Evolutionary conservation across 1,284 basidiomycete genomes (phyloP).

Genomic region (Moesziomyces aphidis): DNA sequence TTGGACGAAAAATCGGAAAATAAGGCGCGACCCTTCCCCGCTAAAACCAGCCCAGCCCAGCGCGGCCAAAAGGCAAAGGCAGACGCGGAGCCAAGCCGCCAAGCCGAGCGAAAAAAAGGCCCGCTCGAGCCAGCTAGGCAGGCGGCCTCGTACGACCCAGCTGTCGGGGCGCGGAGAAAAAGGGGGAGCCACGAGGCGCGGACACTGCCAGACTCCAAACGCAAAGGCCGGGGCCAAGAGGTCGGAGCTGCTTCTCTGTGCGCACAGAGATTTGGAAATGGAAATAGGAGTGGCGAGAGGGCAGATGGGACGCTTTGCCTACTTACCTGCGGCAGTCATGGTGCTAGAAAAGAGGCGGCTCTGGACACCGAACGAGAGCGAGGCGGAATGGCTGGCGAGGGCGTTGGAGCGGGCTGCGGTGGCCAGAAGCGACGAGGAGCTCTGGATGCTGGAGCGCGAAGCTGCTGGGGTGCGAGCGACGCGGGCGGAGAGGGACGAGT

Average conservation of each 20-base stretch:
- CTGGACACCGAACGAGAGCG: conserved; percentile 10
- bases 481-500: conserved; percentile 34
- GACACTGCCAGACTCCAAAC: no score
- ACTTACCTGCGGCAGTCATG: conserved; percentile 44
- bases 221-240: no score
- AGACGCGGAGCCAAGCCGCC: no score
- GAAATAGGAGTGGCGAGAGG: no score
- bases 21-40: neutral
- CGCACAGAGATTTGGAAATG: no score
- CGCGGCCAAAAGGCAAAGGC: neutral
- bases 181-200: no score
- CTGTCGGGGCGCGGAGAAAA: no score
- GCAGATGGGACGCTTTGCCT: neutral
- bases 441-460: conserved; percentile 17
- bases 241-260: no score
- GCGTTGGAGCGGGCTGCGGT: conserved; percentile 16
- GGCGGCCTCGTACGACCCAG: no score
- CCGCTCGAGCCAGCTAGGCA: conserved; percentile 20
- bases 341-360: conserved; percentile 36
- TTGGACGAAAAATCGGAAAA: conserved; percentile 5
- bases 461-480: conserved; percentile 28
- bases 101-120: no score
- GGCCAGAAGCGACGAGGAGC: conserved; percentile 14
- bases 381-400: conserved; percentile 1
- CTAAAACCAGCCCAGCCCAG: no score